Conservation (phyloP, 257 asterid genomes). For the Datura wrightii region DNA sequence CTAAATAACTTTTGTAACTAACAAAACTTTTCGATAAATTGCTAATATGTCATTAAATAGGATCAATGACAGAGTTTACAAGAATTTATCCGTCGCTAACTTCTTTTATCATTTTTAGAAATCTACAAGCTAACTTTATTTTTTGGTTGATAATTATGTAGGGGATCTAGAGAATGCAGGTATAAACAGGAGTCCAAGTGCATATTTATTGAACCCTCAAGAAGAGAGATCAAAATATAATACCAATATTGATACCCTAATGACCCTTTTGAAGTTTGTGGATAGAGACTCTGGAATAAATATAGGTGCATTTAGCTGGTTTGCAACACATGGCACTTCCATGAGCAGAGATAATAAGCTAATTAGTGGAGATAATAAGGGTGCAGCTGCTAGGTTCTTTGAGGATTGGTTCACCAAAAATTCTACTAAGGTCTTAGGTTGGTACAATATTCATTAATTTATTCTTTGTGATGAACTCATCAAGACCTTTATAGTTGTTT, state of each 20-base stretch:
- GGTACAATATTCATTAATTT: not conserved
- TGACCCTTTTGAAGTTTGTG: constrained; percentile 67
- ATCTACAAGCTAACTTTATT: not conserved
- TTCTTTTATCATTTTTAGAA: too few relatives aligned
- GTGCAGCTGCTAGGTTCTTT: constrained; percentile 70
- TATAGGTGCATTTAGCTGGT: constrained; percentile 64
- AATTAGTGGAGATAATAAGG: constrained; percentile 74
- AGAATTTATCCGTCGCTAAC: too few relatives aligned
- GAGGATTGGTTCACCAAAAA: constrained; percentile 60
- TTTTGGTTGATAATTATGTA: constrained; percentile 31
- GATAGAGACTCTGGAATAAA: constrained; percentile 45
- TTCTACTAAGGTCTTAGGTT: constrained; percentile 31
- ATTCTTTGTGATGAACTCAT: not conserved
- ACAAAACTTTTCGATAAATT: too few relatives aligned
- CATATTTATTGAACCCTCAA: constrained; percentile 57
- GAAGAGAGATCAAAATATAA: constrained; percentile 56
- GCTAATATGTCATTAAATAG: too few relatives aligned
- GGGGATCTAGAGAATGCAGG: constrained; percentile 66
- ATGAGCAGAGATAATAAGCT: constrained; percentile 63
- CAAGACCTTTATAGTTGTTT: too few relatives aligned
- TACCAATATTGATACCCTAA: constrained; percentile 50
- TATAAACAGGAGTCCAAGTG: constrained; percentile 72
- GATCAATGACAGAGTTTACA: too few relatives aligned
- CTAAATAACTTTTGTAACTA: too few relatives aligned
- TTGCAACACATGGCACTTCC: constrained; percentile 74